phyloP scores from a whole-genome alignment of 768 basidiomycete genomes.

The Pleurotus djamor region DNA sequence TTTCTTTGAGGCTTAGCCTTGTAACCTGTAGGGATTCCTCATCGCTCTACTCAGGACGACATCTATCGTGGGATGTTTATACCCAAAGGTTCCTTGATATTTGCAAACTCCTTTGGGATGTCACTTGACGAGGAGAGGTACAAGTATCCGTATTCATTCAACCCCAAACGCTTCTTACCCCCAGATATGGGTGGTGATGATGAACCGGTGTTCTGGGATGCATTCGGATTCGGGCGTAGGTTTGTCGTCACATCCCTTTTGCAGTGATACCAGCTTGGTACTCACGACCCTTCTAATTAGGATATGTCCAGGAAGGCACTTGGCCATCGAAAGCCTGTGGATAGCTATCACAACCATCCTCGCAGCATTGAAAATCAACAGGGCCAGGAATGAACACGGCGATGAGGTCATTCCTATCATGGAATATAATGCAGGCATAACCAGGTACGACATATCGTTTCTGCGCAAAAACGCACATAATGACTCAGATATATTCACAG shows the following conservation, averaged over 20 bases:
- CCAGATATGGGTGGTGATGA: conserved; percentile 17
- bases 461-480: neutral
- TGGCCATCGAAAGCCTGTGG: conserved; percentile 47
- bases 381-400: neutral
- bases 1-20: neutral
- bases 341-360: conserved; percentile 14
- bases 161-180: conserved; percentile 33
- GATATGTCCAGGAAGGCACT: conserved; percentile 45
- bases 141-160: conserved; percentile 28
- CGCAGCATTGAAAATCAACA: neutral
- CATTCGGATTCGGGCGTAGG: conserved; percentile 40
- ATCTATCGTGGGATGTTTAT: conserved; percentile 25
- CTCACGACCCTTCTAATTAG: conserved; percentile 11
- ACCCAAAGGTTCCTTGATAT: conserved; percentile 16
- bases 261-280: neutral
- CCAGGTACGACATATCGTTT: neutral
- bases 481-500: neutral
- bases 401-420: neutral
- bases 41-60: conserved; percentile 20
- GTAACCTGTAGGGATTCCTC: conserved; percentile 1
- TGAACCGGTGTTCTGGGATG: conserved; percentile 18
- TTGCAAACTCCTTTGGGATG: conserved; percentile 28
- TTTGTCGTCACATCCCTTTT: conserved; percentile 11
- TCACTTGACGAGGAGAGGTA: conserved; percentile 24
- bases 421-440: neutral